Base-by-base conservation (phyloP, 805 yeast species). In the Suhomyces kilbournensis region DNA sequence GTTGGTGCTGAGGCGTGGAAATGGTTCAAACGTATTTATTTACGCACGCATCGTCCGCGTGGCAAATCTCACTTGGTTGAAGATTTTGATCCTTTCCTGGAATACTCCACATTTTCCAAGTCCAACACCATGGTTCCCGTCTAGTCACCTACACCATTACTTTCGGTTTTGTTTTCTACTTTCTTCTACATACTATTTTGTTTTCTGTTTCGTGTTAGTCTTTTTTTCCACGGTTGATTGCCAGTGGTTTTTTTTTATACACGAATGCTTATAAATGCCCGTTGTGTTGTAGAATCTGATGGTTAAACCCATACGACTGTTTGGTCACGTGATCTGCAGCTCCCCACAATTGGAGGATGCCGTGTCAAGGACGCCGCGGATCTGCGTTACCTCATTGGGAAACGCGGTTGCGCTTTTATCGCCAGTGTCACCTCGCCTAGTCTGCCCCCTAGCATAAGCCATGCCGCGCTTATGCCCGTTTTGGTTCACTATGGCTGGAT, bases 61-160 rank as follows among this genome's bases (percentile, higher is more conserved):
- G 67, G 65, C 50, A 75, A 76, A 3, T 75, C 70, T 56, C 65
- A 70, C 53, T 76, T 72, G 44, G 67, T 72, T 59, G 75, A 69
- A 56, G 67, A 75, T 58, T 64, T 64, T 46, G 76, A 72, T 59
- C 75, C 76, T 12, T 74, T 74, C 63, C 57, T 71, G 56, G 65
- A 63, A 56, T 72, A 70, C 54, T 74, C 76, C 2, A 69, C 76
- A 2, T 72, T 72, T 56, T 71, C 77, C 32, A 68, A 72, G 58
- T 54, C 65, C 42, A 70, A 68, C 59, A 73, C 77, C 4, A 57
- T 68, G 55, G 74, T 67, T 42, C 54, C 50, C 12, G 51, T 49
- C 22, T 54, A 32, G 22, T n/a, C n/a, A 38, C 23, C 34, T 7
- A 32, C n/a, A 12, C 32, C 32, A 28, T n/a, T n/a, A n/a, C 9